Conservation (phyloP, 1,284 basidiomycete species). For the Trichosporon sp. region DNA sequence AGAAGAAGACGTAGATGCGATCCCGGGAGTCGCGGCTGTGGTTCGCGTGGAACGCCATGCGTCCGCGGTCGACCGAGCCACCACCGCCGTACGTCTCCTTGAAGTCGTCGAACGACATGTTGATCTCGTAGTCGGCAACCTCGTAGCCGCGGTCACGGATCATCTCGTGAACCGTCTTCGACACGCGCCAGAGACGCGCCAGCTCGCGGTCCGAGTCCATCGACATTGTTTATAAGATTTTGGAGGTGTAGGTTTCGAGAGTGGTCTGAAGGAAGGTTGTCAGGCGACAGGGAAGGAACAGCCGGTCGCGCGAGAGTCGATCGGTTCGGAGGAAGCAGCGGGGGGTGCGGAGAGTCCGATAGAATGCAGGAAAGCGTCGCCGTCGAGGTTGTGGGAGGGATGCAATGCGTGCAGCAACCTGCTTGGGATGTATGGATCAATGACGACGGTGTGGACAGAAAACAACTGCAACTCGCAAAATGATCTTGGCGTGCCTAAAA, state of each 20-base stretch:
- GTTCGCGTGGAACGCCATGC: slow-evolving; percentile 84
- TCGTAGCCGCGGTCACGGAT: slow-evolving; percentile 74
- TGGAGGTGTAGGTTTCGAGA: neutral
- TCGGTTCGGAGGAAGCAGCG: neutral
- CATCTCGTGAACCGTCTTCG: slow-evolving; percentile 94
- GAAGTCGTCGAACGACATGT: slow-evolving; percentile 57
- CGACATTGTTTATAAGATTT: slow-evolving; percentile 35
- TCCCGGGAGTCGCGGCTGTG: slow-evolving; percentile 68
- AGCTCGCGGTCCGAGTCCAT: slow-evolving; percentile 52
- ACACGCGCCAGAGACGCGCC: slow-evolving; percentile 85
- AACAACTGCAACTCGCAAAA: slow-evolving; percentile 22
- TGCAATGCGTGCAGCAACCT: slow-evolving; percentile 11
- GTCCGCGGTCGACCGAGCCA: slow-evolving; percentile 63
- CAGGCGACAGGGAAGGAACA: neutral
- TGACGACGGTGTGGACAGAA: slow-evolving; percentile 7
- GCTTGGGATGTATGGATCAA: slow-evolving; percentile 17
- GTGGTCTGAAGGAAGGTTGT: neutral
- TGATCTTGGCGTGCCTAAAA: slow-evolving; percentile 11
- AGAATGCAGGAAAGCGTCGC: neutral
- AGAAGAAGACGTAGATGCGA: slow-evolving; percentile 93
- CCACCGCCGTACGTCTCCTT: slow-evolving; percentile 46
- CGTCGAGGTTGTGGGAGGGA: neutral
- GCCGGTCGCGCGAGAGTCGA: neutral
- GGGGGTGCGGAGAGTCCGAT: neutral
- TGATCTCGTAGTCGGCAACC: slow-evolving; percentile 57